These are phyloP conservation scores for Globisporangium mamillatum DNA, from an alignment of 352 stramenopile genomes.

Conservation along the genomic window DNA sequence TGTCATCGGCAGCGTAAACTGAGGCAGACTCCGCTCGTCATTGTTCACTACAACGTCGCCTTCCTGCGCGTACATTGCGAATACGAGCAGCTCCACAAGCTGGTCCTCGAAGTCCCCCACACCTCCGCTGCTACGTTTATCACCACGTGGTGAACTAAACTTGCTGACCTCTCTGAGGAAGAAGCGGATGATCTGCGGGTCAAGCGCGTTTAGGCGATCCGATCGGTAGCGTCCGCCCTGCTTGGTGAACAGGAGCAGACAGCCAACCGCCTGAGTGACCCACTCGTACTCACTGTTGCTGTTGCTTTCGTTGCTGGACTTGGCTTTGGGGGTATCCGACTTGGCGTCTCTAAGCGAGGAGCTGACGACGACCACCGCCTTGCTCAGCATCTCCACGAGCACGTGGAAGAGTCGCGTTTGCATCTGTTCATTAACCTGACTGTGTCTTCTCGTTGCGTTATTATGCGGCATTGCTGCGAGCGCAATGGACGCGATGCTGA, in stretches of 20 bases:
- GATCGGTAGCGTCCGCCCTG: conserved; percentile 25
- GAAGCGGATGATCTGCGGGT: conserved; percentile 33
- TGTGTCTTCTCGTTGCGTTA: not conserved
- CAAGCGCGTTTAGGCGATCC: conserved; percentile 28
- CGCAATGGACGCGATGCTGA: conserved; percentile 20
- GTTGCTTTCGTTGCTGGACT: not conserved
- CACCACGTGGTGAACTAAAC: not conserved
- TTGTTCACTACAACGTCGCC: not conserved
- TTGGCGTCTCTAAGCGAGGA: conserved; percentile 11
- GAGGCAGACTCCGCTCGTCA: not conserved
- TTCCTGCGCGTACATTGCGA: conserved; percentile 17
- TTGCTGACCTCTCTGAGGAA: conserved; percentile 27
- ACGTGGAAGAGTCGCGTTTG: conserved; percentile 35
- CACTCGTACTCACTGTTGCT: conserved; percentile 14
- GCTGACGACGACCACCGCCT: conserved; percentile 34
- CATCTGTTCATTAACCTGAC: conserved; percentile 15
- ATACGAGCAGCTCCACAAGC: conserved; percentile 18
- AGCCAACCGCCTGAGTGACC: conserved; percentile 30
- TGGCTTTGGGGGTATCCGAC: not conserved
- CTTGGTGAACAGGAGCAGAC: conserved; percentile 35
- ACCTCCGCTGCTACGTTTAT: conserved; percentile 15
- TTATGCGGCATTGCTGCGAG: conserved; percentile 10
- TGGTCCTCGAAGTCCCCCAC: not conserved
- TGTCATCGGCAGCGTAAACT: conserved; percentile 1
- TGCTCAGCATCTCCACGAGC: conserved; percentile 48